phyloP scores from a whole-genome alignment of 1,139 yeast genomes.

The Saccharomyces uvarum region DNA sequence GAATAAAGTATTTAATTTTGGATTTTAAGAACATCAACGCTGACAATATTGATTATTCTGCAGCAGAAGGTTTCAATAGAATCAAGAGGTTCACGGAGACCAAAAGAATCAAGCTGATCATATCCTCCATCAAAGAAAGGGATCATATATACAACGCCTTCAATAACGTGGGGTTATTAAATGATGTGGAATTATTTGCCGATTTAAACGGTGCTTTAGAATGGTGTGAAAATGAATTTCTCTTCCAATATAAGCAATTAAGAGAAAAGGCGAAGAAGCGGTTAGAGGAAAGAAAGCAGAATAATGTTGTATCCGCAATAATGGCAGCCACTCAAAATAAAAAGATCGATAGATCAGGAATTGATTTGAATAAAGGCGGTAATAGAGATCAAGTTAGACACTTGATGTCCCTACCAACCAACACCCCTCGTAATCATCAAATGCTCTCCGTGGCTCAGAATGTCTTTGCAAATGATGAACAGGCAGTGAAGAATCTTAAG shows the following conservation, averaged over 20 bases:
- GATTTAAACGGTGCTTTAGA: constrained; percentile 83
- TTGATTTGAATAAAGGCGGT: neutral
- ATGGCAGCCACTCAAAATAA: neutral
- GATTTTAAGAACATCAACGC: constrained; percentile 76
- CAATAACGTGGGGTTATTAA: constrained; percentile 67
- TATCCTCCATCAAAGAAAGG: constrained; percentile 71
- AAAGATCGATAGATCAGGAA: neutral
- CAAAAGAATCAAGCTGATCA: constrained; percentile 60
- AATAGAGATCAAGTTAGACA: constrained; percentile 2
- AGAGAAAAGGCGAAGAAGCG: constrained; percentile 23
- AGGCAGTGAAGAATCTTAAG: constrained; percentile 35
- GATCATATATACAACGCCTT: constrained; percentile 54
- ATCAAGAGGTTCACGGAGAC: constrained; percentile 71
- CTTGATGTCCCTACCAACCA: constrained; percentile 27
- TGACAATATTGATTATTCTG: constrained; percentile 77
- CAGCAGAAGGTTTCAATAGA: constrained; percentile 91
- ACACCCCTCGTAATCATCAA: constrained; percentile 37
- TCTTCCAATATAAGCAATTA: constrained; percentile 52
- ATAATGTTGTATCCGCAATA: constrained; percentile 4
- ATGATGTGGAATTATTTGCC: constrained; percentile 35
- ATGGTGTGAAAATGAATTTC: constrained; percentile 91
- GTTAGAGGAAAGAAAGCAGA: constrained; percentile 8
- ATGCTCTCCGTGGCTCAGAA: constrained; percentile 35
- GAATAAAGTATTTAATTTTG: constrained; percentile 63
- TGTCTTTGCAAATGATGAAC: constrained; percentile 31